Base-by-base conservation (phyloP, 805 yeast genomes). In the Cyberlindnera suaveolens region DNA sequence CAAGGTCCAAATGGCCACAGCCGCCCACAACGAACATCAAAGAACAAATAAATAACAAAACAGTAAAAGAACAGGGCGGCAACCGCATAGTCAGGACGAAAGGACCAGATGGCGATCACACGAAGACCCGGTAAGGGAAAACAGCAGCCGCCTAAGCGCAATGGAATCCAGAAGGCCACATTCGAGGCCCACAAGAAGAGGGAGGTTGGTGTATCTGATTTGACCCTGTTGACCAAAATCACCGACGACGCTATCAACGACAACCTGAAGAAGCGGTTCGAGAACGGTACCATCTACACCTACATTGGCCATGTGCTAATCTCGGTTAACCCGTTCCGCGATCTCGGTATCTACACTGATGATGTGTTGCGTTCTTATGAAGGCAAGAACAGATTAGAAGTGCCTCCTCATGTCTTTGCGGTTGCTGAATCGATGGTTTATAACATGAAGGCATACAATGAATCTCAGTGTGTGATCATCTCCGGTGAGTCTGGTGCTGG, bases 401-500 rank as follows among this genome's bases (percentile, higher is more conserved):
- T 85, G 26, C 95, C 98, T 15, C 99, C 99, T 3, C 99, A 93
- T 66, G 99, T 93, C 27, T 93, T 83, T 65, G 96, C 98, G 41
- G 89, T 93, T 57, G 99, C 99, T 10, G 99, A 93, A 66, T 69
- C 95, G 31, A 89, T 93, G 96, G 93, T 84, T 65, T 91, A 93
- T 67, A 86, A 91, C 63, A 75, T 93, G 81, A 90, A 90, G 65
- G 84, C 96, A 0, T 93, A 93, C 65, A 79, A 85, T 46, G 98
- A 93, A 56, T 88, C 81, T 60, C 99, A 93, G 63, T 91, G 98
- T 74, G 98, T 93, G 18, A 93, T 93, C 55, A 93, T 93, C 52
- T 86, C 96, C 3, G 98, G 98, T 44, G 98, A 91, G 63, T 86
- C 96, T 1, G 98, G 98, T 49, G 98, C 98, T 5, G 98, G 98